These are phyloP conservation scores for Chalciporus sphaerocephalus DNA, from an alignment of 768 basidiomycete species.

Conservation along the genomic window DNA sequence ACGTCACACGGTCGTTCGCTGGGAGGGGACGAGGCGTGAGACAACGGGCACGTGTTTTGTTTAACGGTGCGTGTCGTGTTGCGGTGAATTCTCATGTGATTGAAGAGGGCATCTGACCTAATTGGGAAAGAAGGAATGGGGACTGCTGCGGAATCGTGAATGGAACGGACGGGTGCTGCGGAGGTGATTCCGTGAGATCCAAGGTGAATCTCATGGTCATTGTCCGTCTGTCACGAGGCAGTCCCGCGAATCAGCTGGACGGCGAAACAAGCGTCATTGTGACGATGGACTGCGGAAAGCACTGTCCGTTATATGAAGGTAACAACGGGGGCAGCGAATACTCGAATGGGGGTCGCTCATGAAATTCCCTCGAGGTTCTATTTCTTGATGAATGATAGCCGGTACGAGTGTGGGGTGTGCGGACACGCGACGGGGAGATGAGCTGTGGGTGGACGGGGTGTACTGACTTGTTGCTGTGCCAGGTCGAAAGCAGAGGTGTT, in stretches of 20 bases:
- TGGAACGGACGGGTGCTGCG: conserved; percentile 4
- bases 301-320: conserved; percentile 5
- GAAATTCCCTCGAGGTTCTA: not conserved
- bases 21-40: conserved; percentile 13
- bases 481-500: conserved; percentile 84
- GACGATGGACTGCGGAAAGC: conserved; percentile 8
- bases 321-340: conserved; percentile 8
- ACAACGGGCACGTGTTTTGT: not conserved
- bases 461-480: conserved; percentile 18
- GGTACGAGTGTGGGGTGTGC: conserved; percentile 15
- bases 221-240: not conserved
- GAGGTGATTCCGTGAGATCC: conserved; percentile 11
- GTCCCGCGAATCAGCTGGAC: conserved; percentile 1
- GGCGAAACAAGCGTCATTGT: not conserved
- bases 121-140: conserved; percentile 1
- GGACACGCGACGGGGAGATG: conserved; percentile 9
- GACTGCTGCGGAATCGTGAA: conserved; percentile 11
- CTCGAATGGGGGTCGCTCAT: not conserved
- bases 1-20: conserved; percentile 15
- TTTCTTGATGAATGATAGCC: conserved; percentile 13
- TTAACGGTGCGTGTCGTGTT: not conserved
- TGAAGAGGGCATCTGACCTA: not conserved
- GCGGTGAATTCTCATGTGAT: conserved; percentile 1
- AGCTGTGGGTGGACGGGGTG: not conserved
- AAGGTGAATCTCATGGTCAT: conserved; percentile 14